phyloP scores from a whole-genome alignment of 352 stramenopile genomes.

The Globisporangium middletonii region DNA sequence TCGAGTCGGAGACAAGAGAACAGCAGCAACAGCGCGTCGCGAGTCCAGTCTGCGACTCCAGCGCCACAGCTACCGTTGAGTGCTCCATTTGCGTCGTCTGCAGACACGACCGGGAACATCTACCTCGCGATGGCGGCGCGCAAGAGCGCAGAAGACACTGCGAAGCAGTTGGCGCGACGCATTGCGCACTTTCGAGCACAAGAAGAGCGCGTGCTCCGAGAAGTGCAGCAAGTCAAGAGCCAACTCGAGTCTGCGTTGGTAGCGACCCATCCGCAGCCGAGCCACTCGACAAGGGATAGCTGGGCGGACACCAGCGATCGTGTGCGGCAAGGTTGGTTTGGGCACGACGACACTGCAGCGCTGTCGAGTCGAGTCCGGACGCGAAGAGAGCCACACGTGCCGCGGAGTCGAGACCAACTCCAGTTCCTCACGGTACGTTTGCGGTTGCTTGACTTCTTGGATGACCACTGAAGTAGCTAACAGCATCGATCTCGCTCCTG shows the following conservation, averaged over 20 bases:
- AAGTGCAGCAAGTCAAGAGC: conserved; percentile 44
- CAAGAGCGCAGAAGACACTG: conserved; percentile 48
- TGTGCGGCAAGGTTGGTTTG: too few species aligned
- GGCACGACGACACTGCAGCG: background rate
- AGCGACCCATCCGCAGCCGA: background rate
- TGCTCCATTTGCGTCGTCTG: background rate
- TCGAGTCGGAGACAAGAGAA: background rate
- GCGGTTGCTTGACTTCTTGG: background rate
- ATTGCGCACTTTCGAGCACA: conserved; percentile 49
- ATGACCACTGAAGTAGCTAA: too few species aligned
- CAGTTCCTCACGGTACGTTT: conserved; percentile 37
- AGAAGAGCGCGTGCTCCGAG: conserved; percentile 44
- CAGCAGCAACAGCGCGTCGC: background rate
- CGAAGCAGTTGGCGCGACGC: conserved; percentile 36
- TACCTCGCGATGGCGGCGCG: conserved; percentile 38
- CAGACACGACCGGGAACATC: conserved; percentile 18
- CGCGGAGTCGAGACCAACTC: conserved; percentile 39
- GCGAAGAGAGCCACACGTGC: conserved; percentile 13
- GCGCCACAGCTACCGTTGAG: too few species aligned
- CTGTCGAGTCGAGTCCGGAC: background rate
- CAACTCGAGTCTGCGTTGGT: conserved; percentile 24
- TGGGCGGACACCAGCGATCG: background rate
- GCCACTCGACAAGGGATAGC: background rate
- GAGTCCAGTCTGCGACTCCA: too few species aligned
- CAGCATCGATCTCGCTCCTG: background rate